These are phyloP conservation scores for Lodderomyces parapsilosis DNA, from an alignment of 1,139 yeast genomes.

Conservation along the genomic window DNA sequence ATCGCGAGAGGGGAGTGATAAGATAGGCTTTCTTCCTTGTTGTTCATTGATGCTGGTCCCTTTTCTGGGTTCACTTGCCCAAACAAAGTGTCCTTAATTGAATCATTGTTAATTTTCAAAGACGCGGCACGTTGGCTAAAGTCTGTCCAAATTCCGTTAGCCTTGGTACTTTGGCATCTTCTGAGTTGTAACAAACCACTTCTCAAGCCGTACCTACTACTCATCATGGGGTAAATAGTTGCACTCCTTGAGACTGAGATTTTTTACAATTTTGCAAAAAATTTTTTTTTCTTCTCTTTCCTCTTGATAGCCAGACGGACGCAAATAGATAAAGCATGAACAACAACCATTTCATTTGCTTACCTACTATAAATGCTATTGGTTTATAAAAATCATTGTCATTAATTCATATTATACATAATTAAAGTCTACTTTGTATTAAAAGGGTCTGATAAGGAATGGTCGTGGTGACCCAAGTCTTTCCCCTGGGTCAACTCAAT, in stretches of 20 bases:
- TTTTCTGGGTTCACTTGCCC: slow-evolving; percentile 24
- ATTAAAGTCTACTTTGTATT: neutral
- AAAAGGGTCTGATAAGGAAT: slow-evolving; percentile 5
- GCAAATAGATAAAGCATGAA: neutral
- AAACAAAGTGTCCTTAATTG: slow-evolving; percentile 32
- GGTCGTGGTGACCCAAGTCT: slow-evolving; percentile 4
- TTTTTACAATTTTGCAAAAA: neutral
- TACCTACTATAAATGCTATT: neutral
- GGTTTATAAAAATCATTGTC: neutral
- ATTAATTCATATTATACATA: neutral
- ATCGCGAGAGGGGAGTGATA: slow-evolving; percentile 71
- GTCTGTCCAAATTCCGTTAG: slow-evolving; percentile 48
- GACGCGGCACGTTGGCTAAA: slow-evolving; percentile 41
- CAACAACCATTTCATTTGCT: neutral
- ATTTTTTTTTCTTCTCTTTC: neutral
- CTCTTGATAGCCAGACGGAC: neutral
- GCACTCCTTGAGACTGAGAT: neutral
- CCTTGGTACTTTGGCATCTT: slow-evolving; percentile 11
- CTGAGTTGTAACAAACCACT: neutral
- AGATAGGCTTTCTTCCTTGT: slow-evolving; percentile 18
- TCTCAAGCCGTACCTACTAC: neutral
- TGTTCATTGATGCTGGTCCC: slow-evolving; percentile 32
- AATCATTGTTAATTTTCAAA: slow-evolving; percentile 32
- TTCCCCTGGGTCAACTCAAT: slow-evolving; percentile 36
- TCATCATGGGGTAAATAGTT: neutral